Evolutionary conservation across 441 rosid genomes (phyloP).

Genomic region (Populus hybrid): DNA sequence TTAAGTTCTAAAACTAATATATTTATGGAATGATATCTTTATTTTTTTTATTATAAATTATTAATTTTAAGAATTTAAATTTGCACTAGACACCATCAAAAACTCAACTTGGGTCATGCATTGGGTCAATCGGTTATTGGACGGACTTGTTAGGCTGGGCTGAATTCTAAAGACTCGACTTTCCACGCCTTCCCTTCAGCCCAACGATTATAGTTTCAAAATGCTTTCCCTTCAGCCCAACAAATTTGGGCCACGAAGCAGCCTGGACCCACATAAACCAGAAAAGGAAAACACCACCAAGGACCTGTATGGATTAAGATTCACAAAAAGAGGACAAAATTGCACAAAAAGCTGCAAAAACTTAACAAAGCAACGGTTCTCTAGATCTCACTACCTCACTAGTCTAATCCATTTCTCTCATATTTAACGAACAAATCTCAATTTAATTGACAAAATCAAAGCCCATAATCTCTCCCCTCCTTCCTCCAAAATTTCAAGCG

Average conservation of each 20-base stretch:
- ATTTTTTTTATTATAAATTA: too few relatives aligned
- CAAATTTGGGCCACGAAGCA: background rate
- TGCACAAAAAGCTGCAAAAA: too few relatives aligned
- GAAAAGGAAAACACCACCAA: background rate
- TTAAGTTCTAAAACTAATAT: too few relatives aligned
- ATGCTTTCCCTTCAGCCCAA: background rate
- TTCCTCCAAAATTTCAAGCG: background rate
- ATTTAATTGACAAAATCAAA: background rate
- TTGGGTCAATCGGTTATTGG: background rate
- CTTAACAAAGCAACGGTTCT: background rate
- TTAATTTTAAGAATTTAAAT: too few relatives aligned
- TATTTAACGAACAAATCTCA: background rate
- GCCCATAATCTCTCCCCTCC: background rate
- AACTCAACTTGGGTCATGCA: background rate
- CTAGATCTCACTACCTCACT: background rate
- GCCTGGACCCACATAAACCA: background rate
- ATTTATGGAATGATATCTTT: fast-evolving
- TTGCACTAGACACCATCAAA: too few relatives aligned
- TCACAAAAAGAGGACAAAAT: background rate
- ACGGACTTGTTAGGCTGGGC: background rate
- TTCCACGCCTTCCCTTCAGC: background rate
- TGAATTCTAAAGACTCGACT: background rate
- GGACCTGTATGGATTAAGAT: background rate
- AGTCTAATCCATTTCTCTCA: background rate
- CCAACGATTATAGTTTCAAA: background rate